Evolutionary conservation across 2,329 filamentous ascomycete genomes (phyloP).

Genomic region (Dactylellina leptospora): DNA sequence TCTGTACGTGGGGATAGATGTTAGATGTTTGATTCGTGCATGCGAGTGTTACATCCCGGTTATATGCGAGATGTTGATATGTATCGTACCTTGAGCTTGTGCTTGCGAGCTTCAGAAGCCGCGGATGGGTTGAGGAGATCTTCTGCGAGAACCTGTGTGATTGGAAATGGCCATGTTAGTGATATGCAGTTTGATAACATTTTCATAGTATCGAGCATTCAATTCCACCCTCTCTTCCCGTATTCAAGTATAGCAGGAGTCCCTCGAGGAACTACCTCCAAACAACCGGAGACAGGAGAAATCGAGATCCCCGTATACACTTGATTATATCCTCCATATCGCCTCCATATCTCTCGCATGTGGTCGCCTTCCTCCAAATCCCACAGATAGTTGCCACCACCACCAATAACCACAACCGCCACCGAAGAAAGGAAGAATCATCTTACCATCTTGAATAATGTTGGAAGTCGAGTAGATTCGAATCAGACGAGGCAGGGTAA

Average conservation of each 20-base stretch:
- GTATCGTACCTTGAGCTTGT: conserved; percentile 98
- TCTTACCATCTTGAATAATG: conserved; percentile 47
- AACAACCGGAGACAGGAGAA: background rate
- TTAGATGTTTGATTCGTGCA: conserved; percentile 29
- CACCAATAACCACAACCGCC: conserved; percentile 30
- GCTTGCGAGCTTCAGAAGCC: conserved; percentile 98
- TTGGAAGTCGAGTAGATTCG: conserved; percentile 23
- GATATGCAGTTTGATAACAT: conserved; percentile 8
- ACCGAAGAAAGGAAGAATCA: conserved; percentile 29
- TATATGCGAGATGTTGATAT: conserved; percentile 25
- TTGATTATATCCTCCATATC: conserved; percentile 19
- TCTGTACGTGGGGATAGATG: conserved; percentile 65
- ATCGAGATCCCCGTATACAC: conserved; percentile 1
- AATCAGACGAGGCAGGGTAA: conserved; percentile 17
- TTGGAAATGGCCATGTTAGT: conserved; percentile 53
- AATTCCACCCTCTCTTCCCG: background rate
- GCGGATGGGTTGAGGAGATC: conserved; percentile 99
- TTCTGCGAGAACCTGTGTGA: conserved; percentile 93
- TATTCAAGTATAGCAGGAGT: conserved; percentile 5
- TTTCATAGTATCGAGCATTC: background rate
- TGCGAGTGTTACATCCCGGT: conserved; percentile 11
- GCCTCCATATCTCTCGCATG: conserved; percentile 19
- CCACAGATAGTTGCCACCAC: background rate
- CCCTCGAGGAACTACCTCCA: background rate
- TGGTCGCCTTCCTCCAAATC: background rate